Percentiles rank a stretch among this genome's conserved stretches.
phyloP scores from a whole-genome alignment of 495 filamentous ascomycete genomes.

The Penicillium coprophilum region DNA sequence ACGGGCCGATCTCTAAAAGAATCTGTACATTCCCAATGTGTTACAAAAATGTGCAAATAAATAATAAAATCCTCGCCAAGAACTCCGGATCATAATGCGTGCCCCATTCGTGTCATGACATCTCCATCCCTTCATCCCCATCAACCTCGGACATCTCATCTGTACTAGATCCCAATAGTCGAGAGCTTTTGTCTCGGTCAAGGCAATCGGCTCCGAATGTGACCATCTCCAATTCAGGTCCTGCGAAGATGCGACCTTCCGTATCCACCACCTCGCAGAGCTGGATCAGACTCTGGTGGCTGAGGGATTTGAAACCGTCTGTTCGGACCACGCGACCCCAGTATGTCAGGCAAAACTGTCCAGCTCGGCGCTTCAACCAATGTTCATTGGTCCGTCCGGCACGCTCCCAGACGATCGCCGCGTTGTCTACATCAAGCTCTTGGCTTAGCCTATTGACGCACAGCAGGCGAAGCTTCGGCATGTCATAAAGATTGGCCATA shows the following conservation, averaged over 20 bases:
- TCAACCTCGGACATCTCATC: conserved; percentile 63
- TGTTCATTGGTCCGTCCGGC: conserved; percentile 86
- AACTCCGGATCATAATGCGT: conserved; percentile 25
- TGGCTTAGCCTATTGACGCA: conserved; percentile 83
- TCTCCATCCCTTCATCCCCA: conserved; percentile 66
- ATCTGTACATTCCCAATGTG: conserved; percentile 4
- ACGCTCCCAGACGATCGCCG: conserved; percentile 94
- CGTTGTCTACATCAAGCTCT: conserved; percentile 90
- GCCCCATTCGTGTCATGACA: conserved; percentile 43
- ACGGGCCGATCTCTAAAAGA: conserved; percentile 30
- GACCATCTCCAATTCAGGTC: conserved; percentile 79
- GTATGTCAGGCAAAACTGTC: conserved; percentile 82
- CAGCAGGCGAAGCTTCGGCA: conserved; percentile 84
- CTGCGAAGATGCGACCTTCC: conserved; percentile 82
- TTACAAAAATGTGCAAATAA: conserved; percentile 11
- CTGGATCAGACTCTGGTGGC: conserved; percentile 74
- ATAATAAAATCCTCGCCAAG: conserved; percentile 1
- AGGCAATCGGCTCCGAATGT: conserved; percentile 60
- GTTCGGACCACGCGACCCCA: conserved; percentile 96
- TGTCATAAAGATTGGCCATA: conserved; percentile 96
- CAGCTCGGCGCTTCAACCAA: conserved; percentile 85
- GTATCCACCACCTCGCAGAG: conserved; percentile 91
- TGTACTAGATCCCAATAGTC: conserved; percentile 54
- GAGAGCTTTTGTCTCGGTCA: conserved; percentile 42
- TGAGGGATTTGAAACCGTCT: conserved; percentile 76